Evolutionary conservation across 805 yeast genomes (phyloP).

Genomic region (Hanseniaspora guilliermondii): DNA sequence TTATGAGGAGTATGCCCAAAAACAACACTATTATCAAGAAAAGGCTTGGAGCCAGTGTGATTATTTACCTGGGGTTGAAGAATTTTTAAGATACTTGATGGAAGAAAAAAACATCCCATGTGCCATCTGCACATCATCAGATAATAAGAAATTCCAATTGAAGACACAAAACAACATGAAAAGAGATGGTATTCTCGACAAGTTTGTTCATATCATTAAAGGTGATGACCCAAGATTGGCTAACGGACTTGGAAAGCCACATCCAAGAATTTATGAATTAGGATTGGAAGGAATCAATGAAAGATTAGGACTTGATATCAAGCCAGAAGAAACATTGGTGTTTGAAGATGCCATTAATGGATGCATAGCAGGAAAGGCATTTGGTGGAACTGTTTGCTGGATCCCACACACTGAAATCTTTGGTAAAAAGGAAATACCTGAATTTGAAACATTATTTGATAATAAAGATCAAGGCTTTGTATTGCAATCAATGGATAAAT

Average conservation of each 20-base stretch:
- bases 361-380: conserved; percentile 66
- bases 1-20: conserved; percentile 36
- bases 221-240: conserved; percentile 84
- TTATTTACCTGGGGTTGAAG: conserved; percentile 77
- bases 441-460: conserved; percentile 39
- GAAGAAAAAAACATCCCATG: conserved; percentile 47
- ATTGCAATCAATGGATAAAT: conserved; percentile 38
- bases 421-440: conserved; percentile 36
- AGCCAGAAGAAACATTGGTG: conserved; percentile 68
- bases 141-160: conserved; percentile 42
- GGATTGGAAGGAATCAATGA: conserved; percentile 66
- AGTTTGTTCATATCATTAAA: conserved; percentile 63
- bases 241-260: conserved; percentile 81
- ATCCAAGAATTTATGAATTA: conserved; percentile 81
- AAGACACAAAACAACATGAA: conserved; percentile 57
- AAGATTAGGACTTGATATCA: conserved; percentile 34
- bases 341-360: conserved; percentile 97
- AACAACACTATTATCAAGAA: conserved; percentile 40
- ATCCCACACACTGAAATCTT: conserved; percentile 74
- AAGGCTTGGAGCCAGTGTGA: conserved; percentile 48
- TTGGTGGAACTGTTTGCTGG: conserved; percentile 86
- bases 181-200: conserved; percentile 39
- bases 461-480: conserved; percentile 41
- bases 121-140: conserved; percentile 84
- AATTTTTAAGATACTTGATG: conserved; percentile 45